phyloP scores from a whole-genome alignment of 2,329 filamentous ascomycete species.

The Alternaria sp. region DNA sequence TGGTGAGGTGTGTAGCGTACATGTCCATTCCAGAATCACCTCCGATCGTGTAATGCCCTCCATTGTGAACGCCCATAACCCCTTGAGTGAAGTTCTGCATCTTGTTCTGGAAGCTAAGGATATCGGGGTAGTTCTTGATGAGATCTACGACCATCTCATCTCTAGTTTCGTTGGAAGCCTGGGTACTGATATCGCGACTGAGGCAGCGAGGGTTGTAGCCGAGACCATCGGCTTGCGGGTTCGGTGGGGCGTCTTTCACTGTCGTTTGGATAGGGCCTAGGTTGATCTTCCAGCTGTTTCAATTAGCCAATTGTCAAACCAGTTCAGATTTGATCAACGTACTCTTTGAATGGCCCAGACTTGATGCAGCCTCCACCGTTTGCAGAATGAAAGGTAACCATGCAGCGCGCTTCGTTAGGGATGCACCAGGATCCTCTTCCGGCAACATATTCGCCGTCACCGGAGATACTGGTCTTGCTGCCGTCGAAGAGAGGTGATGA shows the following conservation, averaged over 20 bases:
- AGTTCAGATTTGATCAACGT: background rate
- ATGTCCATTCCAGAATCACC: background rate
- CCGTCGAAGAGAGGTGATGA: slow-evolving; percentile 34
- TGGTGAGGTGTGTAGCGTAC: background rate
- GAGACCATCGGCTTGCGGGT: slow-evolving; percentile 15
- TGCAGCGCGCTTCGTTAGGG: background rate
- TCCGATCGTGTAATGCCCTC: background rate
- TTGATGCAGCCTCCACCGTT: slow-evolving; percentile 32
- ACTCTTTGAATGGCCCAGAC: slow-evolving; percentile 38
- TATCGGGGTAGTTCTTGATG: slow-evolving; percentile 56
- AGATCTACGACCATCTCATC: slow-evolving; percentile 27
- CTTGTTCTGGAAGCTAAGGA: slow-evolving; percentile 44
- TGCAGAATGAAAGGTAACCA: slow-evolving; percentile 8
- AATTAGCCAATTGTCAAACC: background rate
- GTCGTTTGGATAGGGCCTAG: slow-evolving; percentile 26
- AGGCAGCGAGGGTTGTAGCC: slow-evolving; percentile 41
- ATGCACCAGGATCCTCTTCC: background rate
- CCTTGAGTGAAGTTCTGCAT: slow-evolving; percentile 4
- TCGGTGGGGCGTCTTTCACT: slow-evolving; percentile 9
- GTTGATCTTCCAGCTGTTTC: slow-evolving; percentile 21
- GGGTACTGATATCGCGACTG: slow-evolving; percentile 43
- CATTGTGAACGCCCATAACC: background rate
- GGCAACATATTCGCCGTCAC: slow-evolving; percentile 21
- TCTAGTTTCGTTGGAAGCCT: slow-evolving; percentile 48
- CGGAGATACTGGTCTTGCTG: slow-evolving; percentile 44